phyloP scores from a whole-genome alignment of 805 yeast genomes.

The Citeromyces nyonsensis region DNA sequence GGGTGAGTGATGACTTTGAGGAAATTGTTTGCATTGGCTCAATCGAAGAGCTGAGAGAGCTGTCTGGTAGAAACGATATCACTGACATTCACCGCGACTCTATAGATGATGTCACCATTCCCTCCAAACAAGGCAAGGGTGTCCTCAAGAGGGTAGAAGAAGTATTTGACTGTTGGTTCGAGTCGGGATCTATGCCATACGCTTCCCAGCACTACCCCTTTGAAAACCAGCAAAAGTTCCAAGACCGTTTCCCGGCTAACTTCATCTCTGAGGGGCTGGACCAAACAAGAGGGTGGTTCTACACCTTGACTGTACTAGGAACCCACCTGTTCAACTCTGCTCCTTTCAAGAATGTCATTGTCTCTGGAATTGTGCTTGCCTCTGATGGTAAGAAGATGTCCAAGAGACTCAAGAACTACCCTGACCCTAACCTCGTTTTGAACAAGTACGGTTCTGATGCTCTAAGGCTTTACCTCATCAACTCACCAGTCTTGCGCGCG shows the following conservation, averaged over 20 bases:
- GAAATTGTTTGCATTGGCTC: slow-evolving; percentile 93
- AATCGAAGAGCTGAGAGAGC: slow-evolving; percentile 67
- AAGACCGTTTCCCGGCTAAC: slow-evolving; percentile 82
- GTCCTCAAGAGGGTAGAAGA: slow-evolving; percentile 81
- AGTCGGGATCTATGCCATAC: slow-evolving; percentile 98
- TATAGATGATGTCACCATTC: slow-evolving; percentile 86
- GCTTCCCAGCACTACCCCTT: slow-evolving; percentile 96
- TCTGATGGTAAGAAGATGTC: slow-evolving; percentile 99
- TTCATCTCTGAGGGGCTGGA: slow-evolving; percentile 97
- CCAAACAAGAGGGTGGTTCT: slow-evolving; percentile 99
- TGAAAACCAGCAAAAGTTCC: slow-evolving; percentile 62
- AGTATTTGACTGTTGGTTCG: slow-evolving; percentile 99
- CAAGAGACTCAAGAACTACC: slow-evolving; percentile 93
- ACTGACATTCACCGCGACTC: slow-evolving; percentile 89
- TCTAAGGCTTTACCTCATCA: slow-evolving; percentile 84
- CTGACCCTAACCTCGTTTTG: slow-evolving; percentile 78
- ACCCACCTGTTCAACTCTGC: slow-evolving; percentile 85
- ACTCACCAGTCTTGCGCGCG: slow-evolving; percentile 94
- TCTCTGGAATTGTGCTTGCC: slow-evolving; percentile 91
- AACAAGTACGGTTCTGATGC: slow-evolving; percentile 96
- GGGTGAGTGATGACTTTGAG: slow-evolving; percentile 90
- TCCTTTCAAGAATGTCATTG: slow-evolving; percentile 92
- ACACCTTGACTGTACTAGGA: slow-evolving; percentile 89
- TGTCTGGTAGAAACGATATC: slow-evolving; percentile 70
- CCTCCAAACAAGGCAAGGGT: slow-evolving; percentile 84